Evolutionary conservation across 345 rosid species (phyloP).

Genomic region (Populus pruinosa): DNA sequence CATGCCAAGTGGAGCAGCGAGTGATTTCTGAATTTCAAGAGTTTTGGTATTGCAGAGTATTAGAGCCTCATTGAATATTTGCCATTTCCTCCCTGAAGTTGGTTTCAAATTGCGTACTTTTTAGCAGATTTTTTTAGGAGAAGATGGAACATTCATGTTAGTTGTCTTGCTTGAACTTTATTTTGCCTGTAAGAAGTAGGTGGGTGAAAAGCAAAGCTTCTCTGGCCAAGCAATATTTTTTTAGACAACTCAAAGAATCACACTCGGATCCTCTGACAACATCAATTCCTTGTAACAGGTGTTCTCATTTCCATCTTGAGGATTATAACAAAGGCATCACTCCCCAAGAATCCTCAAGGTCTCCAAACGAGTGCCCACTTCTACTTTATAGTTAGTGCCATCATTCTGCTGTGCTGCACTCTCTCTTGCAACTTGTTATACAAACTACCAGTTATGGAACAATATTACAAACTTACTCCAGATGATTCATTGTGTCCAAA

Average conservation of each 20-base stretch:
- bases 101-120: background rate
- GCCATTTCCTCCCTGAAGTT: background rate
- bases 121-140: background rate
- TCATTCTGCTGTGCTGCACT: conserved; percentile 57
- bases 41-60: background rate
- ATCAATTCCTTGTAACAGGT: conserved; percentile 37
- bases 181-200: background rate
- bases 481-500: conserved; percentile 29
- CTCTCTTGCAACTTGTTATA: conserved; percentile 53
- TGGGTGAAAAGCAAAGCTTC: background rate
- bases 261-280: background rate
- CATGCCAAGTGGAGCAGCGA: background rate
- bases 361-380: conserved; percentile 69
- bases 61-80: background rate
- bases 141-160: background rate
- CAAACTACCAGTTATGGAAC: conserved; percentile 74
- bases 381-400: conserved; percentile 69
- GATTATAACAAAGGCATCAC: conserved; percentile 76
- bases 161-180: background rate
- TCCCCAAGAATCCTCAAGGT: conserved; percentile 68
- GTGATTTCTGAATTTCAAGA: background rate
- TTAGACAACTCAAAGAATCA: background rate
- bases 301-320: conserved; percentile 70
- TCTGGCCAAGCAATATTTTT: background rate
- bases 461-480: conserved; percentile 29